Evolutionary conservation across 352 stramenopile species (phyloP).

Genomic region (Saprolegnia diclina): DNA sequence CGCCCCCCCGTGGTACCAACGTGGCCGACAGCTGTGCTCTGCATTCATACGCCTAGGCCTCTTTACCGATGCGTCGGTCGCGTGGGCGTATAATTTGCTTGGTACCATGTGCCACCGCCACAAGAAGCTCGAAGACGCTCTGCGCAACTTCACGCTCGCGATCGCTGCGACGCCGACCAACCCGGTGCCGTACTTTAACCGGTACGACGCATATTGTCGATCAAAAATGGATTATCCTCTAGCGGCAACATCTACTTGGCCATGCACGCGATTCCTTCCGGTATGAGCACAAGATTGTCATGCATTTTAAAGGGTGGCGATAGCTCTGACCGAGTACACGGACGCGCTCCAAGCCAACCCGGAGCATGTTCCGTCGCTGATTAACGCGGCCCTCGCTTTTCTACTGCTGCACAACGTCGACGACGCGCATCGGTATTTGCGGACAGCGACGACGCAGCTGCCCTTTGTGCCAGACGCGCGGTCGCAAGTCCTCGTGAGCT

Average conservation of each 20-base stretch:
- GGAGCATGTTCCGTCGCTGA: slow-evolving; percentile 36
- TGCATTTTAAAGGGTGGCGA: neutral
- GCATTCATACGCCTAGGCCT: slow-evolving; percentile 31
- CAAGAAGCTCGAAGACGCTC: slow-evolving; percentile 40
- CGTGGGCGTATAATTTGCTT: slow-evolving; percentile 50
- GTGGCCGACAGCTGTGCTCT: neutral
- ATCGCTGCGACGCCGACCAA: slow-evolving; percentile 41
- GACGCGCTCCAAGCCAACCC: slow-evolving; percentile 46
- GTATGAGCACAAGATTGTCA: neutral
- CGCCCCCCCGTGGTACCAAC: neutral
- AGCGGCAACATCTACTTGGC: slow-evolving; percentile 44
- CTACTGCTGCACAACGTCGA: slow-evolving; percentile 39
- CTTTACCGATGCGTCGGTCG: slow-evolving; percentile 37
- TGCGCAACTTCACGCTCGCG: slow-evolving; percentile 47
- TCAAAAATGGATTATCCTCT: neutral
- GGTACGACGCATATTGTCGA: slow-evolving; percentile 1
- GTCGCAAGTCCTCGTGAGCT: neutral
- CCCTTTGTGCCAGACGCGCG: neutral
- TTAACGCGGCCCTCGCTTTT: slow-evolving; percentile 46
- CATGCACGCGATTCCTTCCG: slow-evolving; percentile 34
- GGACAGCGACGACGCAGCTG: neutral
- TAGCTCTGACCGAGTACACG: slow-evolving; percentile 38
- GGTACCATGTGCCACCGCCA: slow-evolving; percentile 33
- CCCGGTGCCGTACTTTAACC: slow-evolving; percentile 45
- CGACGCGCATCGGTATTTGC: slow-evolving; percentile 28